These are phyloP conservation scores for Fragaria vesca DNA, from an alignment of 306 rosid genomes.

Conservation along the genomic window DNA sequence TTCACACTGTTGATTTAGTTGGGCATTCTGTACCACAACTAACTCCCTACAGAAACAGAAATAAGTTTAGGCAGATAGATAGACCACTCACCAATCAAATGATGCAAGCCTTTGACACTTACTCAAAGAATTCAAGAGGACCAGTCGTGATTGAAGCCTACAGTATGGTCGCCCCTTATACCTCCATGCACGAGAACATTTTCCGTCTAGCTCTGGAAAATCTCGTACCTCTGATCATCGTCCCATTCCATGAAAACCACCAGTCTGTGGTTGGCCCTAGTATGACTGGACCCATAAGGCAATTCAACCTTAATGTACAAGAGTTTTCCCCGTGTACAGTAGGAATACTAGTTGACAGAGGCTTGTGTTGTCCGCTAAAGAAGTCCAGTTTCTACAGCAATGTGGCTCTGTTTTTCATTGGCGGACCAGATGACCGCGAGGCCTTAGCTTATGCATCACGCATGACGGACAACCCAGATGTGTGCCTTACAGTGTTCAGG, in stretches of 20 bases:
- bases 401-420: slow-evolving; percentile 60
- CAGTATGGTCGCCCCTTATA: slow-evolving; percentile 47
- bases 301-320: slow-evolving; percentile 54
- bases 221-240: slow-evolving; percentile 49
- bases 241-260: slow-evolving; percentile 50
- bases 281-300: slow-evolving; percentile 38
- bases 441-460: slow-evolving; percentile 55
- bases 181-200: slow-evolving; percentile 48
- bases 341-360: slow-evolving; percentile 63
- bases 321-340: slow-evolving; percentile 85
- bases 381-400: slow-evolving; percentile 20
- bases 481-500: neutral
- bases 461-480: slow-evolving; percentile 25
- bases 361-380: slow-evolving; percentile 34
- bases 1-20: slow-evolving; percentile 51
- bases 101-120: slow-evolving; percentile 43
- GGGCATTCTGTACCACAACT: slow-evolving; percentile 55
- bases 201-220: slow-evolving; percentile 33
- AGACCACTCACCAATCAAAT: slow-evolving; percentile 23
- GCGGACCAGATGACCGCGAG: slow-evolving; percentile 71
- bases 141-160: slow-evolving; percentile 32
- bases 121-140: slow-evolving; percentile 35
- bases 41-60: slow-evolving; percentile 30
- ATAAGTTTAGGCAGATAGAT: slow-evolving; percentile 18
- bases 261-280: slow-evolving; percentile 37